A percentile compares a stretch with the other conserved stretches of the same genome.
Evolutionary conservation across 208 protist species (phyloP).

Genomic region (Spironucleus salmonicida): DNA sequence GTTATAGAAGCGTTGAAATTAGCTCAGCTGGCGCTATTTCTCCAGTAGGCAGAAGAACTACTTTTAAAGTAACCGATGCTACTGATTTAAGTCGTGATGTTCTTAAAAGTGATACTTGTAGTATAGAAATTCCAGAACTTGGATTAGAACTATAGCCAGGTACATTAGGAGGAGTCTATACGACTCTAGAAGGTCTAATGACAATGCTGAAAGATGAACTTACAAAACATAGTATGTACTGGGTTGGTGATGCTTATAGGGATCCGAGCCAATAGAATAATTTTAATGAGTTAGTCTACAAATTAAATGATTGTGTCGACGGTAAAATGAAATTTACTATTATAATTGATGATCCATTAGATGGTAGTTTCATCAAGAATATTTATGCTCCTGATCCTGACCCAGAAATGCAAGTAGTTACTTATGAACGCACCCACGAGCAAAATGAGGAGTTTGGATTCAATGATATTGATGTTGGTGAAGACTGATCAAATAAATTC

Average conservation of each 20-base stretch:
- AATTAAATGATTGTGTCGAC: slow-evolving; percentile 56
- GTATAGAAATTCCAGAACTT: slow-evolving; percentile 63
- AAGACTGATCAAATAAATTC: too few species aligned
- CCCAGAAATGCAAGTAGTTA: slow-evolving; percentile 55
- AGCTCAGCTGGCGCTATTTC: slow-evolving; percentile 65
- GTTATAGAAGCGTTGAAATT: slow-evolving; percentile 73
- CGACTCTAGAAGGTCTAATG: slow-evolving; percentile 70
- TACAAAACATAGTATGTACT: slow-evolving; percentile 41
- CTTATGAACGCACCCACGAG: slow-evolving; percentile 63
- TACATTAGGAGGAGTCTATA: slow-evolving; percentile 72
- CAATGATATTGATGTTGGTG: slow-evolving; percentile 57
- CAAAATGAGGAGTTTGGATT: slow-evolving; percentile 75
- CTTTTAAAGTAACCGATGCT: slow-evolving; percentile 54
- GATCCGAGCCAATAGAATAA: slow-evolving; percentile 51
- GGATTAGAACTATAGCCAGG: slow-evolving; percentile 61
- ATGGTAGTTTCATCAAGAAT: slow-evolving; percentile 72
- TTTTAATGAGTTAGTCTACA: slow-evolving; percentile 58
- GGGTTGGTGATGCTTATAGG: slow-evolving; percentile 47
- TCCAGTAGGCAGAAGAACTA: slow-evolving; percentile 55
- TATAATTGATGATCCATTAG: slow-evolving; percentile 66
- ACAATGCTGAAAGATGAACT: slow-evolving; percentile 63
- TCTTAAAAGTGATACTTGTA: slow-evolving; percentile 71
- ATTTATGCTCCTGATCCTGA: slow-evolving; percentile 64
- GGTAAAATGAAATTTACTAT: slow-evolving; percentile 63
- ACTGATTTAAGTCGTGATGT: slow-evolving; percentile 71